Base-by-base conservation (phyloP, 345 rosid genomes). In the Alliaria petiolata region DNA sequence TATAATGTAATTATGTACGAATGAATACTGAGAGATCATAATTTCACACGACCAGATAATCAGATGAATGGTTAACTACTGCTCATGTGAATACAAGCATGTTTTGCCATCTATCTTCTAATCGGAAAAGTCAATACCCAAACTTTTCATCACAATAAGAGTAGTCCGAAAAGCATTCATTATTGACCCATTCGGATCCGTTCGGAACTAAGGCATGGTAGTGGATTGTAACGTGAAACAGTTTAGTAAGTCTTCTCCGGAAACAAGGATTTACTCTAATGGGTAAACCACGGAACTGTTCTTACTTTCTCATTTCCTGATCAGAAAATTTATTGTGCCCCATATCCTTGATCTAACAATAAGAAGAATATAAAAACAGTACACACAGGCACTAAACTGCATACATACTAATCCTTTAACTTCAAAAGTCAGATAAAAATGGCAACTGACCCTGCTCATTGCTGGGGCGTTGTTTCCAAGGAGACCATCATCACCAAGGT, bases 401-500 rank as follows among this genome's bases (percentile, higher is more conserved):
- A 40, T 8, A 43, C 62, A 67, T 25, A 31, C 54, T 51, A 50
- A 51, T 59, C 46, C 39, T 35, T 42, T 10, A 50, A 67, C 19
- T 57, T 42, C 9, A 34, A 8, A 61, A 34, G 25, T 43, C 15
- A 49, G 30, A 62, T 26, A 54, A 62, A 64, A 15, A 52, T 19
- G 62, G 52, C 26, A 78, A 74, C 78, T 60, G 25, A 95, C 98
- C 95, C 99, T 84, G 78, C 75, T 85, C 96, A 95, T 83, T 78
- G 99, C 98, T 25, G 99, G 97, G 40, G 91, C 97, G 75, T 84
- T 91, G 64, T 79, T 91, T 44, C 87, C 93, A 79, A 83, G 71
- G 76, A 91, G 83, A 77, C 87, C 97, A 67, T 89, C 97, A 79
- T 95, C 98, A 45, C 93, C 99, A 61, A 95, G 98, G 80, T 86